A percentile compares a stretch with the other conserved stretches of the same genome.
Conservation (phyloP, 2,329 filamentous ascomycete genomes). For the Magnaporthiopsis rhizophila region DNA sequence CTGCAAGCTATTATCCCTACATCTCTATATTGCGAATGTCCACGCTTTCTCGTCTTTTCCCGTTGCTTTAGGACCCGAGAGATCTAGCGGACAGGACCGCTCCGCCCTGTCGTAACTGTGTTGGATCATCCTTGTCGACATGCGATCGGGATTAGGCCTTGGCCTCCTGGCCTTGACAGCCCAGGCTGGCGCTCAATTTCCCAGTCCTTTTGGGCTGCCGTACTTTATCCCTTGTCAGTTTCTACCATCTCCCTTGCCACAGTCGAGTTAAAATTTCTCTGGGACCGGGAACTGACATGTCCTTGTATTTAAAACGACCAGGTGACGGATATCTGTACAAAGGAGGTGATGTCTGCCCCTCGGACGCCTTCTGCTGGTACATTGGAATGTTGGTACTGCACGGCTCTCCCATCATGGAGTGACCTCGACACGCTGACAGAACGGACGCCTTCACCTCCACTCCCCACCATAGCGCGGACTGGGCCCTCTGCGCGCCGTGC, state of each 20-base stretch:
- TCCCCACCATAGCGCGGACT: neutral
- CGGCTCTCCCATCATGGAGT: neutral
- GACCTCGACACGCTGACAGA: neutral
- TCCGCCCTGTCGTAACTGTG: neutral
- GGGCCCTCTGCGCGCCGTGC: slow-evolving; percentile 2
- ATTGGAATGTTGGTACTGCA: neutral
- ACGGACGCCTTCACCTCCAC: neutral
- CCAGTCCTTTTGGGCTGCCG: neutral
- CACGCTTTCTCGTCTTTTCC: neutral
- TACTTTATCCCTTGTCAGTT: slow-evolving; percentile 2
- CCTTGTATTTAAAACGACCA: neutral
- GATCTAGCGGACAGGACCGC: neutral
- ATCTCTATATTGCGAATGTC: neutral
- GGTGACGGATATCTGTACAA: neutral
- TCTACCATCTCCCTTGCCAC: neutral
- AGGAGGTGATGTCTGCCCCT: slow-evolving; percentile 1
- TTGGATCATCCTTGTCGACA: neutral
- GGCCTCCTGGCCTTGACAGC: neutral
- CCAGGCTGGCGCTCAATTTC: neutral
- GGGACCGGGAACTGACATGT: neutral
- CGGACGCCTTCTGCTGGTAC: slow-evolving; percentile 2
- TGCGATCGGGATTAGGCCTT: neutral
- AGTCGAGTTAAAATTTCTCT: neutral
- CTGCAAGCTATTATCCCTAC: neutral
- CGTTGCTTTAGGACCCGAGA: no score